phyloP scores from a whole-genome alignment of 2,329 filamentous ascomycete genomes.

The Pseudogymnoascus sp. region DNA sequence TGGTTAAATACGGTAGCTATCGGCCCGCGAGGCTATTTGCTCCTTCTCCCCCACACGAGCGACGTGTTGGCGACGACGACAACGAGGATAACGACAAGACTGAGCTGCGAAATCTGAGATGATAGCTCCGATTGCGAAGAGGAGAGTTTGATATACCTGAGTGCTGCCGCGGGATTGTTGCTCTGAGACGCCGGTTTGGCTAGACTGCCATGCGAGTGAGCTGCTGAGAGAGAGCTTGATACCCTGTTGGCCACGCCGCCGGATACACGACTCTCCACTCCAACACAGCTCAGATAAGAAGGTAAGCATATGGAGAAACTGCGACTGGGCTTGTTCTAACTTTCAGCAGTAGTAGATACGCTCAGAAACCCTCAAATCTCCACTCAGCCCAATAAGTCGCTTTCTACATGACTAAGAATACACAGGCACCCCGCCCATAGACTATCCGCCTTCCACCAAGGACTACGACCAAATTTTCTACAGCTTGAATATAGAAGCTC shows the following conservation, averaged over 20 bases:
- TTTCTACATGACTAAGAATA: not conserved
- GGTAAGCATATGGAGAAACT: conserved; percentile 1
- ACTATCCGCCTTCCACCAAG: not conserved
- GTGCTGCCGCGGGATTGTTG: not conserved
- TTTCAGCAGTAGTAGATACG: not conserved
- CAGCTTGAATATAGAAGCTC: not conserved
- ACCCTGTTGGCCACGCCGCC: not conserved
- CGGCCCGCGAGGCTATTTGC: conserved; percentile 1
- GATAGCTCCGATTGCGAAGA: not conserved
- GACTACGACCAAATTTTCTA: not conserved
- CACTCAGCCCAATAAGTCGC: not conserved
- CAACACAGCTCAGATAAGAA: not conserved
- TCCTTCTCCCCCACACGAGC: not conserved
- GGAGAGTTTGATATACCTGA: not conserved
- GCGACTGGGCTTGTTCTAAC: not conserved
- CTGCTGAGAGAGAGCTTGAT: not conserved
- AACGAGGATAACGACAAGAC: not conserved
- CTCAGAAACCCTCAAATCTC: not conserved
- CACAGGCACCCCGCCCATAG: not conserved
- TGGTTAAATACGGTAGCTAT: conserved; percentile 3
- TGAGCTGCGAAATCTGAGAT: not conserved
- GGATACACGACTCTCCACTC: not conserved
- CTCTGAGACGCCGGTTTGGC: not conserved
- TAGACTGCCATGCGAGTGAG: not conserved
- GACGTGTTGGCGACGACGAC: not conserved